Evolutionary conservation across 192 early-diverging fungal species (phyloP).

Genomic region (Entomortierella beljakovae): DNA sequence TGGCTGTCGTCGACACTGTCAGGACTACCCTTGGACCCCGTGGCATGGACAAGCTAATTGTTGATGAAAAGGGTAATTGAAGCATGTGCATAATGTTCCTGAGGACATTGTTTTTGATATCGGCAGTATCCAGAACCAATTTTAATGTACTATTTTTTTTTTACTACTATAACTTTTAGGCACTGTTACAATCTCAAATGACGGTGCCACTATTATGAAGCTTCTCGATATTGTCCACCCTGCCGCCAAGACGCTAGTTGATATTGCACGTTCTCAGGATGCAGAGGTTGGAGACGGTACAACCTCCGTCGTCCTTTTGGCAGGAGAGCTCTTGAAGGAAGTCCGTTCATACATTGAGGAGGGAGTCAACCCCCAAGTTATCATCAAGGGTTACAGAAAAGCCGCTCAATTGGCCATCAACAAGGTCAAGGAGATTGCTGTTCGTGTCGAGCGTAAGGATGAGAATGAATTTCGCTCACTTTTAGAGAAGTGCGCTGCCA

Average conservation of each 20-base stretch:
- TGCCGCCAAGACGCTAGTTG: constrained; percentile 97
- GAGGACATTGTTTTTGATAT: constrained; percentile 1
- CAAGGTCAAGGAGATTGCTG: constrained; percentile 93
- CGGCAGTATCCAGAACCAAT: no score
- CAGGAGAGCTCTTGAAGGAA: constrained; percentile 97
- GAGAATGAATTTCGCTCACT: constrained; percentile 88
- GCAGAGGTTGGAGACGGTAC: constrained; percentile 99
- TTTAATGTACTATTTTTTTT: neutral
- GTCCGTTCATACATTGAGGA: constrained; percentile 95
- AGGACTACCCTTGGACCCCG: constrained; percentile 96
- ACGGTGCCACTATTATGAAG: constrained; percentile 99
- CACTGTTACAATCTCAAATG: constrained; percentile 96
- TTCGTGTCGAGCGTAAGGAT: constrained; percentile 85
- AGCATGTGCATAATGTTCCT: neutral
- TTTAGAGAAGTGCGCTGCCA: constrained; percentile 96
- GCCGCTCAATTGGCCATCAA: constrained; percentile 93
- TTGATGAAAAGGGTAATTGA: constrained; percentile 85
- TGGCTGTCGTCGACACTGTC: constrained; percentile 95
- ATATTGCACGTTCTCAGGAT: constrained; percentile 98
- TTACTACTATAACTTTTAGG: constrained; percentile 57
- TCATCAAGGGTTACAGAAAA: constrained; percentile 94
- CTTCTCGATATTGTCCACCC: constrained; percentile 98
- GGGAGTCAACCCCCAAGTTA: constrained; percentile 92
- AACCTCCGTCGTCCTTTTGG: constrained; percentile 96
- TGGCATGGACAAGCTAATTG: constrained; percentile 99